These are phyloP conservation scores for Eleusine coracana DNA, from an alignment of 176 grass and related monocot genomes.

Conservation along the genomic window DNA sequence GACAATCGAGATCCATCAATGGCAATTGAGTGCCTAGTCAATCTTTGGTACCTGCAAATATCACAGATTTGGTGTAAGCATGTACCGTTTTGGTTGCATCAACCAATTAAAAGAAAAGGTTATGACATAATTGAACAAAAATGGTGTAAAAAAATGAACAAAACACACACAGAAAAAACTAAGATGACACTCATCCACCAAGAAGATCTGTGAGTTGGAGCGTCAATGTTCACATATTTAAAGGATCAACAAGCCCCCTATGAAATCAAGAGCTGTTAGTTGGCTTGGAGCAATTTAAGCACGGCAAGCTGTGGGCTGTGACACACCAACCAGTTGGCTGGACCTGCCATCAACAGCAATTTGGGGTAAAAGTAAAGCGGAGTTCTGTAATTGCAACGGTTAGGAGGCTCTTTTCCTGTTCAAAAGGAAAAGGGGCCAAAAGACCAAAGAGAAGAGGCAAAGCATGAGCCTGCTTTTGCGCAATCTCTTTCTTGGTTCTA, in stretches of 20 bases:
- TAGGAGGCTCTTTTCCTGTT: conserved; percentile 49
- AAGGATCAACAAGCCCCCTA: conserved; percentile 41
- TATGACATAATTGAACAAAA: conserved; percentile 18
- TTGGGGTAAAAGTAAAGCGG: conserved; percentile 31
- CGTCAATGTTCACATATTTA: conserved; percentile 43
- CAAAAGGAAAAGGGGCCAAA: conserved; percentile 29
- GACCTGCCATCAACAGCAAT: conserved; percentile 32
- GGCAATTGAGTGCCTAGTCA: conserved; percentile 62
- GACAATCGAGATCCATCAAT: conserved; percentile 60
- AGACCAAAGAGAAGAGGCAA: conserved; percentile 46
- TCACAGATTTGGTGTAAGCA: conserved; percentile 43
- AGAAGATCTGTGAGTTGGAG: conserved; percentile 32
- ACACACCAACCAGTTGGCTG: conserved; percentile 47
- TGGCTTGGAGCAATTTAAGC: conserved; percentile 49
- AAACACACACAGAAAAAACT: not conserved
- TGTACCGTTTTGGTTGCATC: conserved; percentile 5
- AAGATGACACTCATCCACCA: not conserved
- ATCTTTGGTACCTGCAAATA: conserved; percentile 71
- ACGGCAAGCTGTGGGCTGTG: conserved; percentile 31
- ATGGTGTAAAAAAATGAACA: not conserved
- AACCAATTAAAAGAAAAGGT: not conserved
- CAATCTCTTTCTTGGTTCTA: conserved; percentile 53
- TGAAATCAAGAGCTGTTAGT: conserved; percentile 52
- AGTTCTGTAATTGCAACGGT: conserved; percentile 40
- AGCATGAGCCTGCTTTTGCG: conserved; percentile 48